phyloP scores from a whole-genome alignment of 2,329 filamentous ascomycete species.

The Phoma sp. region DNA sequence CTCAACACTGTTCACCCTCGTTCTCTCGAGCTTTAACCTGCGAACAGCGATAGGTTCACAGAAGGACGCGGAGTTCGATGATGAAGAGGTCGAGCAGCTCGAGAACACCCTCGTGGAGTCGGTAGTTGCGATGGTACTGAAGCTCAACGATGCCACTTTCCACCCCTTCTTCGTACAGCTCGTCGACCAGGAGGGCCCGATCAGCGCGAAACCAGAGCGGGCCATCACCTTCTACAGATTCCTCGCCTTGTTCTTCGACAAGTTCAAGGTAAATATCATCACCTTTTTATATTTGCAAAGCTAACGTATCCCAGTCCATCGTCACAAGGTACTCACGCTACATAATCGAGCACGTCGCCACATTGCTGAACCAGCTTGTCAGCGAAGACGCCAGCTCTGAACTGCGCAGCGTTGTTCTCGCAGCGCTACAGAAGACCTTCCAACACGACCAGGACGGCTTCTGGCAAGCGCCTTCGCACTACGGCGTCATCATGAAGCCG shows the following conservation, averaged over 20 bases:
- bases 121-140: constrained; percentile 90
- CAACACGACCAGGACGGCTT: constrained; percentile 93
- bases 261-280: constrained; percentile 68
- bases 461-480: constrained; percentile 92
- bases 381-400: constrained; percentile 56
- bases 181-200: constrained; percentile 73
- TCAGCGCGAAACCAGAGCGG: constrained; percentile 51
- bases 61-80: constrained; percentile 53
- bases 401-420: constrained; percentile 76
- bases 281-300: background rate
- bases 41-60: constrained; percentile 55
- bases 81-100: constrained; percentile 63
- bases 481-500: constrained; percentile 72
- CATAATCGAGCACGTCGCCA: constrained; percentile 76
- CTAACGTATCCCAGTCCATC: constrained; percentile 67
- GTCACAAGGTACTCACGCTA: constrained; percentile 92
- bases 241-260: constrained; percentile 78
- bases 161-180: constrained; percentile 86
- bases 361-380: constrained; percentile 61
- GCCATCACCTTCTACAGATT: constrained; percentile 84
- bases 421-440: constrained; percentile 77
- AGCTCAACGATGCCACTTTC: constrained; percentile 94
- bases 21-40: constrained; percentile 69
- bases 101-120: constrained; percentile 73
- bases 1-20: constrained; percentile 68